Percentiles rank a stretch among this genome's conserved stretches.
Evolutionary conservation across 352 stramenopile genomes (phyloP).

Genomic region (Phytophthora pisi): DNA sequence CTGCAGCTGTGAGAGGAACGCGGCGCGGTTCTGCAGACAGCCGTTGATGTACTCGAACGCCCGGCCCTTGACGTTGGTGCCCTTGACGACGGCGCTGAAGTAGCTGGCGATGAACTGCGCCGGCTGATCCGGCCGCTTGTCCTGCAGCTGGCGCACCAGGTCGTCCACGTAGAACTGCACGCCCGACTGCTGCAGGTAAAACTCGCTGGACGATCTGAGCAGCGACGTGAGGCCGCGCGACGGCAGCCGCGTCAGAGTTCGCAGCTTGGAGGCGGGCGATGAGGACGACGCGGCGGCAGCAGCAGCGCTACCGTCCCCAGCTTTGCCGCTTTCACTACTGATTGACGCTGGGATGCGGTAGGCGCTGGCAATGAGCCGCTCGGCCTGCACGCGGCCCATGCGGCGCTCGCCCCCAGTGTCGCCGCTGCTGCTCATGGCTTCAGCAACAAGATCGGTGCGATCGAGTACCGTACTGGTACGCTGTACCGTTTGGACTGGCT

Average conservation of each 20-base stretch:
- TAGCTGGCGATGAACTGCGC: constrained; percentile 51
- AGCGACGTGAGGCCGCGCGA: constrained; percentile 26
- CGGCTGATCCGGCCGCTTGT: constrained; percentile 48
- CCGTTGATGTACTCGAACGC: constrained; percentile 61
- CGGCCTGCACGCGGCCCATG: constrained; percentile 52
- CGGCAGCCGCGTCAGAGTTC: constrained; percentile 19
- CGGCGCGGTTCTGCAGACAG: constrained; percentile 56
- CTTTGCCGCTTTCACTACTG: background rate
- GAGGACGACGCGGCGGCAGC: too few species aligned
- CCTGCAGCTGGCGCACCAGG: constrained; percentile 54
- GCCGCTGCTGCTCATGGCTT: constrained; percentile 11
- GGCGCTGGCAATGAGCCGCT: constrained; percentile 47
- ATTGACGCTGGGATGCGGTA: constrained; percentile 34
- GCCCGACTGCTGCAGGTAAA: constrained; percentile 62
- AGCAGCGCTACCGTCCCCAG: background rate
- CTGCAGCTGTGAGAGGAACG: constrained; percentile 56
- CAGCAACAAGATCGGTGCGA: background rate
- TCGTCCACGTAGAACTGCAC: constrained; percentile 65
- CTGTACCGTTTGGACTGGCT: background rate
- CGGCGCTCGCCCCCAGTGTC: background rate
- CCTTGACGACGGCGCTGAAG: constrained; percentile 41
- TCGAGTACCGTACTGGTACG: constrained; percentile 1
- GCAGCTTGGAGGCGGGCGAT: constrained; percentile 15
- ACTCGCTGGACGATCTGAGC: constrained; percentile 30
- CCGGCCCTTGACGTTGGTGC: constrained; percentile 44